Evolutionary conservation across 208 protist genomes (phyloP), one percentile per base, ranked within the genome.

Genomic region (Phytomonas serpens): DNA sequence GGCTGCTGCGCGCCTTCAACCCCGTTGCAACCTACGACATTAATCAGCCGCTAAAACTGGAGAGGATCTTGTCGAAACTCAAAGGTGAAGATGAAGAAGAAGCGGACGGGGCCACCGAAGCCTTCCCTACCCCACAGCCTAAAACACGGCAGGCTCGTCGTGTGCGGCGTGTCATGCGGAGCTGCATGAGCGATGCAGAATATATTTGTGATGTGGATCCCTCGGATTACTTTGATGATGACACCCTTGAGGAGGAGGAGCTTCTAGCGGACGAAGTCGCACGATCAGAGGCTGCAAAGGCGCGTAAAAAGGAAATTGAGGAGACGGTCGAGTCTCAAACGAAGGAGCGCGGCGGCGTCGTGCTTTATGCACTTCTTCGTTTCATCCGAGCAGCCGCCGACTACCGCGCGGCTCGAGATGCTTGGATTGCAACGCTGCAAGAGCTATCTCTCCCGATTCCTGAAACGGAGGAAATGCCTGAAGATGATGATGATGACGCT

Each of bases 401-500:
- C 13, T 95, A 89, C 77, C 87, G 90, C n/a, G 75, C 77, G 62
- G 81, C 82, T 10, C 87, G 90, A 42, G 90, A 95, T 52, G 77
- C 61, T 30, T 82, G 78, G 71, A 73, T 88, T 14, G 62, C 62
- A 37, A 61, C 77, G 62, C 78, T 85, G 30, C 85, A 81, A 38
- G 78, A 82, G 37, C 67, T 77, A 62, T 78, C 79, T 32, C 75
- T 83, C 38, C 81, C 88, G 9, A 52, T 83, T 23, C 76, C 87
- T 29, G 68, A 71, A 9, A 33, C 16, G 61, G 76, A 80, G 52
- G 89, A 95, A 72, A 33, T 89, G 67, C 87, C 87, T 1, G 89
- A 92, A 70, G 89, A 91, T 29, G 87, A 93, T 36, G 87, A 94
- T 57, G 84, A 93, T 16, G 90, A 95, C 73, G 82, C 67, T n/a